Conservation (phyloP, 495 filamentous ascomycete genomes). For the Neurospora sp. region DNA sequence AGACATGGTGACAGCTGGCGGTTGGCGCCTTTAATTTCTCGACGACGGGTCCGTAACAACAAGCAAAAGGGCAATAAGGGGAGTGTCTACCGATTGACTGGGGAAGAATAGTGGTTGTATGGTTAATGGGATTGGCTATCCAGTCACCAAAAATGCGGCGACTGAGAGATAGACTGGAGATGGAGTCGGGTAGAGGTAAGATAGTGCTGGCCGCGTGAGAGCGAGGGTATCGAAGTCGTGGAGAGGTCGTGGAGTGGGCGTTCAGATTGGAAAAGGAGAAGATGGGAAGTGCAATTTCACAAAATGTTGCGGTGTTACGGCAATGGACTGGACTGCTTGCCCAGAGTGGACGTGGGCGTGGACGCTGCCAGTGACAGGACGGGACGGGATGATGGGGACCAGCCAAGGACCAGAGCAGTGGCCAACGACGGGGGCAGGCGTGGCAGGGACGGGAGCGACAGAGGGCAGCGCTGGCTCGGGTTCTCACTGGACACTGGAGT, state of each 20-base stretch:
- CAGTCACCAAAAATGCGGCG: slow-evolving; percentile 16
- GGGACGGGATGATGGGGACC: not conserved
- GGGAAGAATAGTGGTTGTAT: slow-evolving; percentile 8
- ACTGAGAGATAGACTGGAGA: slow-evolving; percentile 1
- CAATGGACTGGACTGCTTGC: slow-evolving; percentile 11
- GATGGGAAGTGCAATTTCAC: slow-evolving; percentile 32
- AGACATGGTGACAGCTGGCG: slow-evolving; percentile 24
- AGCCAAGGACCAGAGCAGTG: not conserved
- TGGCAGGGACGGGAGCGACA: not conserved
- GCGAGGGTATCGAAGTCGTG: slow-evolving; percentile 12
- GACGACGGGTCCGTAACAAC: not conserved
- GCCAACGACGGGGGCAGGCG: not conserved
- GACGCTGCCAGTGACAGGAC: not conserved
- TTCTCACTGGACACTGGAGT: not conserved
- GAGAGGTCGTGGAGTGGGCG: not conserved
- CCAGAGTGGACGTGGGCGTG: not conserved
- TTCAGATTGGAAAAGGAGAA: slow-evolving; percentile 24
- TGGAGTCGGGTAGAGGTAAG: slow-evolving; percentile 1
- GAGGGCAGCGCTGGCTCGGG: not conserved
- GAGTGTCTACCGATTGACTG: slow-evolving; percentile 11
- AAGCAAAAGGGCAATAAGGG: slow-evolving; percentile 6
- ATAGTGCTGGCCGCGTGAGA: slow-evolving; percentile 10
- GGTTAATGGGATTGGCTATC: slow-evolving; percentile 18
- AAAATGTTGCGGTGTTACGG: slow-evolving; percentile 27
- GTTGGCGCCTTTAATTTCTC: slow-evolving; percentile 2